Conservation (phyloP, 805 yeast species). For the Yamadazyma kitorensis region DNA sequence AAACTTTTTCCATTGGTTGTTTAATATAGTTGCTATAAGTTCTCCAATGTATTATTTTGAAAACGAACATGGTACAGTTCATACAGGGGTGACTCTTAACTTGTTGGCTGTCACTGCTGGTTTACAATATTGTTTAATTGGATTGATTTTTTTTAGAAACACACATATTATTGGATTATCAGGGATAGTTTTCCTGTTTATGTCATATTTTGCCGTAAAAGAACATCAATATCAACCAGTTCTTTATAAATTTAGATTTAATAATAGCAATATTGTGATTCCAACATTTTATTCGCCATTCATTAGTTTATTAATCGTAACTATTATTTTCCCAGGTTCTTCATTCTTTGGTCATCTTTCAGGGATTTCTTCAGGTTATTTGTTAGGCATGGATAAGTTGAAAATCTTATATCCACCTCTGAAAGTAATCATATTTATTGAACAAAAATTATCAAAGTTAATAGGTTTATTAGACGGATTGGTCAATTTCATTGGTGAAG, state of each 20-base stretch:
- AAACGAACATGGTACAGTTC: constrained; percentile 72
- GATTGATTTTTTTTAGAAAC: constrained; percentile 49
- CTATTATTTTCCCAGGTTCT: constrained; percentile 59
- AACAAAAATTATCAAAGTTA: constrained; percentile 45
- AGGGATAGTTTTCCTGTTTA: constrained; percentile 70
- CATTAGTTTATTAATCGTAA: constrained; percentile 44
- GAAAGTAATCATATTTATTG: constrained; percentile 62
- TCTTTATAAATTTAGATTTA: constrained; percentile 24
- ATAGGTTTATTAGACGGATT: constrained; percentile 54
- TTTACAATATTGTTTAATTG: constrained; percentile 54
- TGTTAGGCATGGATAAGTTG: constrained; percentile 56
- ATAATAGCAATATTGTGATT: constrained; percentile 40
- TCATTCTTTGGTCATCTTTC: constrained; percentile 74
- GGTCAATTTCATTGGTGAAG: constrained; percentile 59
- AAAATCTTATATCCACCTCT: constrained; percentile 64
- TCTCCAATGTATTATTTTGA: constrained; percentile 68
- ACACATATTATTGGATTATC: constrained; percentile 64
- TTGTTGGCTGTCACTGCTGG: constrained; percentile 69
- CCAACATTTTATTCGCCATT: constrained; percentile 66
- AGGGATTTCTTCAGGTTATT: constrained; percentile 65
- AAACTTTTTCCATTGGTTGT: constrained; percentile 55
- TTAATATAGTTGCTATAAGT: constrained; percentile 56
- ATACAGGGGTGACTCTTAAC: constrained; percentile 79
- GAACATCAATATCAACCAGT: constrained; percentile 40
- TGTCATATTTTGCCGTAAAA: constrained; percentile 56